Evolutionary conservation across 73 alveolate species (phyloP), one percentile per base, ranked within the genome.

Genomic region (Stentor coeruleus): DNA sequence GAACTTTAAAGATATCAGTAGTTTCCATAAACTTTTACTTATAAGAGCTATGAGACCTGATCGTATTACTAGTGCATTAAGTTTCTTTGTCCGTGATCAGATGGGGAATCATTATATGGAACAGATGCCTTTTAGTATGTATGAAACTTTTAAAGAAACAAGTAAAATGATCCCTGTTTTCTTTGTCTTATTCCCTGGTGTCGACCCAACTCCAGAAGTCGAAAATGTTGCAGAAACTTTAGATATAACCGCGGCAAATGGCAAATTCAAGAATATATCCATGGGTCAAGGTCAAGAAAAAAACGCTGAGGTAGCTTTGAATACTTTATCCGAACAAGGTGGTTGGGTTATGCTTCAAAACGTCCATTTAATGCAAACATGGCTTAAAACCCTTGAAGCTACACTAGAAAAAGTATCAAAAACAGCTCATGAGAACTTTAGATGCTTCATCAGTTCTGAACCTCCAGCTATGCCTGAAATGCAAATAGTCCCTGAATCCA

Each of bases 251-350:
- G 83, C 95, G 57, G 94, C 87, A 72, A 89, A 94, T 77, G 99
- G 99, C 6, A 95, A 95, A 83, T 89, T 98, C 90, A 90, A 95
- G 73, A 98, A 98, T 87, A 98, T 98, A 88, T 97, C 99, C 81
- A 98, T 98, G 99, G 99, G 99, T 59, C 98, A 98, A 92, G 99
- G 99, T 82, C 97, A 98, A 89, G 99, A 98, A 90, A 98, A 96
- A 85, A 92, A 95, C 72, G 99, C 99, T 58, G 93, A 94, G 82
- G 89, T 91, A 86, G 99, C 98, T 87, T 89, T 98, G 41, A 92
- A 94, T 80, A 96, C 96, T 84, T 92, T 97, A 74, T 99, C 98
- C 14, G 84, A 92, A 82, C 92, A 95, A 76, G 99, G 99, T 35
- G 98, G 96, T 66, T 98, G 99, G 99, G 95, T 98, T 88, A 97